Conservation (phyloP, 2,329 filamentous ascomycete species). For the Trichoderma sp. region DNA sequence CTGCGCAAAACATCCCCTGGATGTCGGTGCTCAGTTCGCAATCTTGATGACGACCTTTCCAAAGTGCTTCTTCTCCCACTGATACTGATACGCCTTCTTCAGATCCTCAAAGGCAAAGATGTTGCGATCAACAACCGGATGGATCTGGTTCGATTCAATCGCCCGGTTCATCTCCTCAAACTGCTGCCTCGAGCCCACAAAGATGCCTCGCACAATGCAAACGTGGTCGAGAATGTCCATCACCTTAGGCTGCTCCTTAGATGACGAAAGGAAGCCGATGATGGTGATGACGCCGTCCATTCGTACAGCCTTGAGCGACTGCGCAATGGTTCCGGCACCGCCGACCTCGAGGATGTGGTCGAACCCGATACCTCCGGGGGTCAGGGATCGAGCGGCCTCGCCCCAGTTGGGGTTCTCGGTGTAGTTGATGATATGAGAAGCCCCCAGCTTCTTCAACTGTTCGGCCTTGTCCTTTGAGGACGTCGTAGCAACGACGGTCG, state of each 20-base stretch:
- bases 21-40: too few species aligned
- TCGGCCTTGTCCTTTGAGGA: conserved; percentile 43
- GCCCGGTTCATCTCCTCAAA: conserved; percentile 50
- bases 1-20: too few species aligned
- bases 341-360: conserved; percentile 50
- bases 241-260: conserved; percentile 7
- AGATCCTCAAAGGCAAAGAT: conserved; percentile 45
- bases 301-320: conserved; percentile 45
- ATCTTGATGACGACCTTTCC: conserved; percentile 11
- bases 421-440: conserved; percentile 50
- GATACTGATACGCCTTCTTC: conserved; percentile 38
- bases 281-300: conserved; percentile 47
- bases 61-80: conserved; percentile 21
- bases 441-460: conserved; percentile 45
- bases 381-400: conserved; percentile 41
- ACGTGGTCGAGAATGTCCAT: conserved; percentile 8
- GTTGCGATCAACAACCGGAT: conserved; percentile 47
- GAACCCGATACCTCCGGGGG: conserved; percentile 42
- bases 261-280: conserved; percentile 36
- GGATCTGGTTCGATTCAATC: conserved; percentile 48
- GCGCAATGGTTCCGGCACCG: conserved; percentile 44
- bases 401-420: conserved; percentile 46
- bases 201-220: conserved; percentile 43
- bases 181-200: conserved; percentile 44
- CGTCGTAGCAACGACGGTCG: conserved; percentile 48